Evolutionary conservation across 2,329 filamentous ascomycete genomes (phyloP).

Genomic region (Colletotrichum salicis): DNA sequence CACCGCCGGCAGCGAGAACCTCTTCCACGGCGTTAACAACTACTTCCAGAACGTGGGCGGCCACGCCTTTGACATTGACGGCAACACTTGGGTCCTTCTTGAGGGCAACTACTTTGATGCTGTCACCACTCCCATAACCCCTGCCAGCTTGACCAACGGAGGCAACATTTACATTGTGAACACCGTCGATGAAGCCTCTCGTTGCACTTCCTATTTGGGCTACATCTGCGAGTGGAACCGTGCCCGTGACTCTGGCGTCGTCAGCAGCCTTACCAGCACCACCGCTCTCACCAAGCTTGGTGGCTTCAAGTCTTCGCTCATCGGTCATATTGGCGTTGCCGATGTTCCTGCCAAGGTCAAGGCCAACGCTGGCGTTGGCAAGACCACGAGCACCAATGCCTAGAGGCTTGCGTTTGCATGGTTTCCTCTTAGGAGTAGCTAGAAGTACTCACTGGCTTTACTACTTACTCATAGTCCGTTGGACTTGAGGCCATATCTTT

Average conservation of each 20-base stretch:
- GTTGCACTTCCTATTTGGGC: constrained; percentile 35
- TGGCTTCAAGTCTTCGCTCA: constrained; percentile 37
- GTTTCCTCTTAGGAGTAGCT: background rate
- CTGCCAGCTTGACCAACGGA: constrained; percentile 38
- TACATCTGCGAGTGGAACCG: constrained; percentile 42
- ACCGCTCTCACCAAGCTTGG: constrained; percentile 35
- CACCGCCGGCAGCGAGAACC: constrained; percentile 18
- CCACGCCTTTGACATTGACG: constrained; percentile 65
- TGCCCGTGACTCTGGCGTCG: constrained; percentile 26
- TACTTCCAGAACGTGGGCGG: constrained; percentile 43
- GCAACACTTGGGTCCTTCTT: constrained; percentile 40
- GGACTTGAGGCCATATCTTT: background rate
- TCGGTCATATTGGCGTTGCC: constrained; percentile 37
- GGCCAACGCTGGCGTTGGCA: constrained; percentile 40
- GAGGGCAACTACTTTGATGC: constrained; percentile 51
- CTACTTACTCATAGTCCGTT: background rate
- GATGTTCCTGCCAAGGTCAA: constrained; percentile 39
- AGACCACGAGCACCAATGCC: constrained; percentile 29
- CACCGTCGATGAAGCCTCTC: constrained; percentile 40
- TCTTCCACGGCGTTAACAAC: constrained; percentile 44
- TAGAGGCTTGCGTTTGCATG: background rate
- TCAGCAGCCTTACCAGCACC: constrained; percentile 32
- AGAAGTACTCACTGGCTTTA: background rate
- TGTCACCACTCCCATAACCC: constrained; percentile 51
- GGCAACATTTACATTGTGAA: constrained; percentile 41